phyloP scores from a whole-genome alignment of 768 basidiomycete species.

The Leucocoprinus leucothites region DNA sequence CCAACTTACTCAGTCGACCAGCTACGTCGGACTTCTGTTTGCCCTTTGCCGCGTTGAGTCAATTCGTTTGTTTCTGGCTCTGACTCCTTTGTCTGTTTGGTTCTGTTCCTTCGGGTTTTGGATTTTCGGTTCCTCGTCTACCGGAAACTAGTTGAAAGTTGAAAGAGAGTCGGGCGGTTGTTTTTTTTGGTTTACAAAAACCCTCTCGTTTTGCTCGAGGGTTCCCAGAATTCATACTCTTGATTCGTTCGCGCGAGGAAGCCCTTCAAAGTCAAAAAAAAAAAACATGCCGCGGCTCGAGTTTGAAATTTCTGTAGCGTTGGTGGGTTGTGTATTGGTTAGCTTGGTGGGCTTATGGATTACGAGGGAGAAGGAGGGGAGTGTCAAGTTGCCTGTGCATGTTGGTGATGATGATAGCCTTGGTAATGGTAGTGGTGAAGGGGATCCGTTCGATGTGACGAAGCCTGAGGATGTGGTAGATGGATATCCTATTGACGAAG shows the following conservation, averaged over 20 bases:
- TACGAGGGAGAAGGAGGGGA: constrained; percentile 40
- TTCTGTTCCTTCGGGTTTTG: neutral
- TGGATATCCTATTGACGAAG: constrained; percentile 29
- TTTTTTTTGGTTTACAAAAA: neutral
- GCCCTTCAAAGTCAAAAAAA: too few relatives aligned
- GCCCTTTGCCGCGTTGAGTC: too few relatives aligned
- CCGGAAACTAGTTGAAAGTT: neutral
- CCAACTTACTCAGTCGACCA: too few relatives aligned
- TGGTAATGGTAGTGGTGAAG: constrained; percentile 2
- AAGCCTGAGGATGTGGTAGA: constrained; percentile 56
- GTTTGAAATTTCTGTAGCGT: constrained; percentile 46
- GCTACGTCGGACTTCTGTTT: too few relatives aligned
- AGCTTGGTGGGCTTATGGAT: constrained; percentile 45
- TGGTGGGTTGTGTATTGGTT: constrained; percentile 38
- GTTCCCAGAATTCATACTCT: too few relatives aligned
- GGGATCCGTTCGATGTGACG: constrained; percentile 46
- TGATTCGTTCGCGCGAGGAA: too few relatives aligned
- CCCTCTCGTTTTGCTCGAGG: too few relatives aligned
- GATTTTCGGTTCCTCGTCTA: neutral
- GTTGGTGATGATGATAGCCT: neutral
- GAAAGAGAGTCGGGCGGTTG: neutral
- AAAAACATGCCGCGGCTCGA: constrained; percentile 57
- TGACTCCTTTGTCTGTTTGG: too few relatives aligned
- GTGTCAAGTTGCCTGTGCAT: constrained; percentile 30
- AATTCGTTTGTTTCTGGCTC: too few relatives aligned